Base-by-base conservation (phyloP, 208 protist species). In the Wallacemonas sp. region DNA sequence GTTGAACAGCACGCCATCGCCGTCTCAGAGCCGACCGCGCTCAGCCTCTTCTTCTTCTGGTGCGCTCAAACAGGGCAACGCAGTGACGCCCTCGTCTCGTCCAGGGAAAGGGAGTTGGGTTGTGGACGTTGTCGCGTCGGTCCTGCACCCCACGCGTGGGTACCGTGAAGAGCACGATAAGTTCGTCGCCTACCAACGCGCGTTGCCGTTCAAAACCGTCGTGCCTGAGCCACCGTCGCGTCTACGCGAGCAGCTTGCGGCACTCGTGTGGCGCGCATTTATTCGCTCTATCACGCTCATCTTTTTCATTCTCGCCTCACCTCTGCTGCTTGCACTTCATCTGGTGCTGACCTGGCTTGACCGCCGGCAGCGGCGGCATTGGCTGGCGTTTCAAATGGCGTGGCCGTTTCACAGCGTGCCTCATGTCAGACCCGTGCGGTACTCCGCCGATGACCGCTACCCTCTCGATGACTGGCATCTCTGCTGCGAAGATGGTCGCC, bases 401-500 rank as follows among this genome's bases (percentile, higher is more conserved):
- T 83, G 76, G 79, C 66, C 66, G n/a, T 61, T 67, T 51, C 39
- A 68, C 28, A 81, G 65, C 56, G 68, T 81, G 0, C 77, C 77
- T 11, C 81, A 84, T 47, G 74, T 80, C 4, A 59, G 81, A n/a
- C 65, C 62, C 14, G 49, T 82, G 62, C 53, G 61, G 34, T 62
- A 75, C 36, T 30, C 46, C 14, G 56, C 72, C 15, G 63, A 72
- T 41, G 9, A 21, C 2, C 30, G 66, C 8, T 93, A 90, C 64
- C 83, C 86, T 0, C 53, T 93, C 31, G 76, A 80, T 22, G 54
- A 70, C 21, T 96, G 90, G 90, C 87, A 91, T 58, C 67, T 96
- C 58, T 79, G 79, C 53, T 93, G 86, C 60, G 90, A 96, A 65
- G 90, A 96, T 30, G 90, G 90, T 0, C 87, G 90, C 2, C 90